Evolutionary conservation across 2,329 filamentous ascomycete species (phyloP).

Genomic region (Fusarium nodosum): DNA sequence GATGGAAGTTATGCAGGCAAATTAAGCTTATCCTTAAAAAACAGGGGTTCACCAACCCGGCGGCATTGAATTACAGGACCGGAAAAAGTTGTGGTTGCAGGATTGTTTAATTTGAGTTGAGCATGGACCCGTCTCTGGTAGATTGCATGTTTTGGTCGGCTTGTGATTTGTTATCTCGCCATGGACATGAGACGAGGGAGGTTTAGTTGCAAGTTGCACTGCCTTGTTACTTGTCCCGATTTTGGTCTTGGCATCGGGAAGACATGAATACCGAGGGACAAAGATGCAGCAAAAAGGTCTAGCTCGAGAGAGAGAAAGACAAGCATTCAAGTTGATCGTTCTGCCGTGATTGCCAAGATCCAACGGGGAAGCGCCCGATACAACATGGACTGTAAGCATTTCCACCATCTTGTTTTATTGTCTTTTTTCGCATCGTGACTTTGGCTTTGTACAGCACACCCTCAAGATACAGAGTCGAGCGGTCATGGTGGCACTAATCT

Average conservation of each 20-base stretch:
- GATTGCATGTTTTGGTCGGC: conserved; percentile 2
- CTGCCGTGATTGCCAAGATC: conserved; percentile 5
- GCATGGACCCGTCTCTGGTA: conserved; percentile 2
- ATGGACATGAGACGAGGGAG: not conserved
- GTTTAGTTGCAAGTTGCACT: not conserved
- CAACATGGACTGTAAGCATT: not conserved
- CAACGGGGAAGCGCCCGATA: conserved; percentile 1
- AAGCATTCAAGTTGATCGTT: not conserved
- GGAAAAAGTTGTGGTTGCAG: not conserved
- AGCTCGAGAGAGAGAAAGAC: not conserved
- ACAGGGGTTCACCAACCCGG: conserved; percentile 1
- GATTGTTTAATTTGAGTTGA: conserved; percentile 8
- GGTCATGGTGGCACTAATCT: conserved; percentile 1
- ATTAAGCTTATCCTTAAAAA: conserved; percentile 16
- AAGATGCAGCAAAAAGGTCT: not conserved
- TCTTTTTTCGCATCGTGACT: not conserved
- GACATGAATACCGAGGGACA: not conserved
- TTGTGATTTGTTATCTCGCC: conserved; percentile 12
- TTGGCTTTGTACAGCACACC: conserved; percentile 5
- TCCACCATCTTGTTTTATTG: not conserved
- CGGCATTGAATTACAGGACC: conserved; percentile 6
- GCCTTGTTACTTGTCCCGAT: not conserved
- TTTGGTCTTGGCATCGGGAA: not conserved
- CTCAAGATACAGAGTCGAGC: not conserved
- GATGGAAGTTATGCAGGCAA: conserved; percentile 9